Evolutionary conservation across 768 basidiomycete genomes (phyloP), one percentile per base, ranked within the genome.

Genomic region (Pisolithus marmoratus): DNA sequence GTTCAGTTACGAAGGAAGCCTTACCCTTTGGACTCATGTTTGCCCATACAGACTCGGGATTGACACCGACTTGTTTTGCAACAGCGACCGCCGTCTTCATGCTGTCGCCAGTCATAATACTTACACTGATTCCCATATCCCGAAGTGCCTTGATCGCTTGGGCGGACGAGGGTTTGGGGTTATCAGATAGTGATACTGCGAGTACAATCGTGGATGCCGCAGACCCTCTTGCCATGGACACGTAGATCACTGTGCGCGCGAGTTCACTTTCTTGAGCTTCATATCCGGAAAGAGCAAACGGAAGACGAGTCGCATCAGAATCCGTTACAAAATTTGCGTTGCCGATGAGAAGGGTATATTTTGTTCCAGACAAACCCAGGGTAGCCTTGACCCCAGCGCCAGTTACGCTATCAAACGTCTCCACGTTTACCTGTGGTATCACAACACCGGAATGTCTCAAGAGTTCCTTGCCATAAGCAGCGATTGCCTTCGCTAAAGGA

Each of bases 1-100:
- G 69, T 57, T 94, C 91, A 3, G 82, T 72, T 20, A 98, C 78
- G 53, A 93, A 79, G 12, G 85, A 79, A 0, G 93, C 94, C 66
- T 99, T 99, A 45, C 96, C 96, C 61, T 92, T 90, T 2, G 96
- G 96, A 60, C 88, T 95, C 80, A 98, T 93, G 46, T 81, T 82
- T 8, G 94, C 88, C 83, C 87, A 93, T 1, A 99, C 92, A 37
- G 84, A 78, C 49, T 90, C 87, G 0, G 83, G 75, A 29, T 72
- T 70, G 60, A 99, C 94, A 0, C 96, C 96, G 27, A 95, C 87
- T 63, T 94, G 85, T 58, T 81, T 81, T 41, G 95, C 96, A 47
- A 98, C 81, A 4, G 94, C 93, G 29, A 84, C 61, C 2, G 94
- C 96, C 4, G 95, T 98, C 4, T 75, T 77, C 65, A 80, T 82